These are phyloP conservation scores for Zelonia costaricensis DNA, from an alignment of 208 protist genomes.

Conservation along the genomic window DNA sequence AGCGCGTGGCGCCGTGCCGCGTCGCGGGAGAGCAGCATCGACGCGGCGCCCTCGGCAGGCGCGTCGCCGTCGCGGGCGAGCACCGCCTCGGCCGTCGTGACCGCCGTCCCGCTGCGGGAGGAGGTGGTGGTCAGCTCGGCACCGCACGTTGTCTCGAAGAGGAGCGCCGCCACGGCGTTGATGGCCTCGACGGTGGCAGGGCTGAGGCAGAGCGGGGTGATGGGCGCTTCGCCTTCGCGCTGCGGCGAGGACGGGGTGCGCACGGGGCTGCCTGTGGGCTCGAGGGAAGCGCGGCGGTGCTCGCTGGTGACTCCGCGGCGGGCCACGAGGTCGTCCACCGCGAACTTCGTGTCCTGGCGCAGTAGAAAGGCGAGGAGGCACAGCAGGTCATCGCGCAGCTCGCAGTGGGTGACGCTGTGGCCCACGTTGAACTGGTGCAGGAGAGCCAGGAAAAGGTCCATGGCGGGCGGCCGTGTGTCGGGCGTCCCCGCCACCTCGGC, in stretches of 20 bases:
- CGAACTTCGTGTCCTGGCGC: slow-evolving; percentile 26
- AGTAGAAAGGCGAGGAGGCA: slow-evolving; percentile 51
- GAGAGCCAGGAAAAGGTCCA: slow-evolving; percentile 58
- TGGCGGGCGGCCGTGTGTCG: slow-evolving; percentile 28
- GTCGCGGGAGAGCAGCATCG: slow-evolving; percentile 31
- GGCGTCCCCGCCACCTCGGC: not conserved
- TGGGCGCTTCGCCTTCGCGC: not conserved
- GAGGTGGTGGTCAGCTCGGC: slow-evolving; percentile 40
- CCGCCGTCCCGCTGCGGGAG: not conserved
- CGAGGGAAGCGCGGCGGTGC: not conserved
- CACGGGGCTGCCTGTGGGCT: not conserved
- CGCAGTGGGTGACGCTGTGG: slow-evolving; percentile 52
- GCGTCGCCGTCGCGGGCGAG: not conserved
- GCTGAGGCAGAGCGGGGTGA: slow-evolving; percentile 23
- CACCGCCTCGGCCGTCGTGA: slow-evolving; percentile 3
- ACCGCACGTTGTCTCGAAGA: slow-evolving; percentile 76
- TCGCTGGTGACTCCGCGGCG: slow-evolving; percentile 5
- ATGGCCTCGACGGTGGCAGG: slow-evolving; percentile 52
- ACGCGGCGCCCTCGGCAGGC: not conserved
- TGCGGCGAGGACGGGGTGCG: not conserved
- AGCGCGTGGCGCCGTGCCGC: slow-evolving; percentile 33
- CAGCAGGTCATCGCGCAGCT: slow-evolving; percentile 71
- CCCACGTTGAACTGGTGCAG: slow-evolving; percentile 56
- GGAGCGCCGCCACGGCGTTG: slow-evolving; percentile 49
- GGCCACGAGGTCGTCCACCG: slow-evolving; percentile 8